Evolutionary conservation across 2,329 filamentous ascomycete genomes (phyloP), one percentile per base, ranked within the genome.

Genomic region (Aspergillus ruber): DNA sequence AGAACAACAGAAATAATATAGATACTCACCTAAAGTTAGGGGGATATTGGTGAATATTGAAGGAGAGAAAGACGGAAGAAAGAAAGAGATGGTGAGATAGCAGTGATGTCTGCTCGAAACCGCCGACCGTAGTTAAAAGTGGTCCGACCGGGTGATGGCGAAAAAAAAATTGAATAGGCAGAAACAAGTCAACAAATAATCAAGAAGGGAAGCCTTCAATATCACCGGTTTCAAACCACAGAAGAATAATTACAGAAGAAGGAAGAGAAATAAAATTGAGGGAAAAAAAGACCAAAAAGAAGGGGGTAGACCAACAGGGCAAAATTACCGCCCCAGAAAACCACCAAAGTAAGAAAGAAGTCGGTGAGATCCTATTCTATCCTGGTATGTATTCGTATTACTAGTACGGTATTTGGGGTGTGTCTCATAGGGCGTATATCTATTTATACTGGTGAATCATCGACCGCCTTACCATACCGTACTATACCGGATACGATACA

Each of bases 51-150:
- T 36, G 35, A 50, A 46, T 39, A 45, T 35, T 33, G 25, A 42
- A 32, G 43, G 20, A n/a, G 38, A 27, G 41, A 41, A 43, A 39
- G 36, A 45, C 17, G 46, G 48, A 47, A 49, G 25, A 45, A 29
- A 36, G 42, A 40, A 43, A 36, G 38, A 47, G 43, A 42, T 44
- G 41, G 50, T 55, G 50, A 49, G 53, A 50, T 55, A 51, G 52
- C 46, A 46, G 56, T 56, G 53, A 60, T 57, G 56, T 57, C 53
- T 54, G 53, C 47, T 43, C 44, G 21, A 42, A 42, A 42, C 39
- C 35, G 35, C n/a, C 35, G 25, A 29, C 25, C 25, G 25, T 29
- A 29, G 25, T 29, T 29, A 29, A 39, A 39, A 42, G 39, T 21
- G 17, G 23, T 18, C 35, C 39, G 39, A 42, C 39, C 39, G 39